These are phyloP conservation scores for Dalbergia cultrata DNA, from an alignment of 306 rosid species.

Conservation along the genomic window DNA sequence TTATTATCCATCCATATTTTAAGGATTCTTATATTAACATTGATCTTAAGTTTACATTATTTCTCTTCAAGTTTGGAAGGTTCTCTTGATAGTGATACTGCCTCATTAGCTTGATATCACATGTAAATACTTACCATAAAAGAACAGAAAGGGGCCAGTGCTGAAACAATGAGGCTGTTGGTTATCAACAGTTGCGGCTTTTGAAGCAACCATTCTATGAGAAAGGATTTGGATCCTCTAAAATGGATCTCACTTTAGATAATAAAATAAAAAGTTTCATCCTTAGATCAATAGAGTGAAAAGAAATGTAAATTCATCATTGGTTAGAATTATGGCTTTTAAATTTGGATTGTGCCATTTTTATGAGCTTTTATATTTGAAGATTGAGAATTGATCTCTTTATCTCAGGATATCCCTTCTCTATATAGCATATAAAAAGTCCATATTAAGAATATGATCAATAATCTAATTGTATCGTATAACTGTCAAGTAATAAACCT, in stretches of 20 bases:
- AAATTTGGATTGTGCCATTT: background rate
- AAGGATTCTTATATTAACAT: conserved; percentile 7
- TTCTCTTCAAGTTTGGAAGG: background rate
- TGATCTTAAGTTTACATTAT: background rate
- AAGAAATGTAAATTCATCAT: background rate
- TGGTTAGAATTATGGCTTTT: background rate
- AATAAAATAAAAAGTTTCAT: too few species aligned
- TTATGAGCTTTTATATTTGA: background rate
- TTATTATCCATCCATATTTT: background rate
- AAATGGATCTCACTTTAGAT: too few species aligned
- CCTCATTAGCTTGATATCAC: background rate
- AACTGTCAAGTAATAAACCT: background rate
- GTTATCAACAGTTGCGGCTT: background rate
- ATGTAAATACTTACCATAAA: background rate
- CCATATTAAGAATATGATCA: background rate
- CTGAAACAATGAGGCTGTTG: conserved; percentile 13
- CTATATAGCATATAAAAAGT: background rate
- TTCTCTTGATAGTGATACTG: background rate
- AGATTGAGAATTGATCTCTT: background rate
- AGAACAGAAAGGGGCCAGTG: background rate
- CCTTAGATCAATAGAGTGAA: too few species aligned
- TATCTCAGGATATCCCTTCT: too few species aligned
- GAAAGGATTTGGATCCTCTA: too few species aligned
- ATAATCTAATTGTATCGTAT: background rate
- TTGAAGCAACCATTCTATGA: background rate